Conservation (phyloP, 164 flowering plant genomes). For the Stephania yunnanensis region DNA sequence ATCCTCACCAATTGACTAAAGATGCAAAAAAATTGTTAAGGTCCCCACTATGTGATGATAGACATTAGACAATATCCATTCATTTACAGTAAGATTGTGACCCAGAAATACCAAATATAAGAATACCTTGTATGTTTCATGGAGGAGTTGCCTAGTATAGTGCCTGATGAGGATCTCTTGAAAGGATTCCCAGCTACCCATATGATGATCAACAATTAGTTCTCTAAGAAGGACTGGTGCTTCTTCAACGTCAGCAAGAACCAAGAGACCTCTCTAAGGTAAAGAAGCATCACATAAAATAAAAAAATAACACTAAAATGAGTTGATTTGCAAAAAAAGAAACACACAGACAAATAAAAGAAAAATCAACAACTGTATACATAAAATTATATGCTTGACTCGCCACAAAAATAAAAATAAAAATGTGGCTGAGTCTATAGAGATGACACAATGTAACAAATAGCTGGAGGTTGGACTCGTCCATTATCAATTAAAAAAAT, state of each 20-base stretch:
- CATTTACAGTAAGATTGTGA: not conserved
- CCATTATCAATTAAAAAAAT: too few species aligned
- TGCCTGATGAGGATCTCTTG: conserved; percentile 74
- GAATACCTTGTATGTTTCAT: conserved; percentile 92
- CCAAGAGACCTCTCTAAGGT: conserved; percentile 89
- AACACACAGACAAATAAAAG: not conserved
- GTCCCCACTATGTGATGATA: not conserved
- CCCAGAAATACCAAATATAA: not conserved
- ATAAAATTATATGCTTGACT: not conserved
- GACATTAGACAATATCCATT: not conserved
- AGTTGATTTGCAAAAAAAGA: not conserved
- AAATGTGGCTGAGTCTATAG: not conserved
- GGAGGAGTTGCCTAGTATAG: conserved; percentile 72
- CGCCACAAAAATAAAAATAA: not conserved
- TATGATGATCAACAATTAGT: conserved; percentile 64
- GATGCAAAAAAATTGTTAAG: not conserved
- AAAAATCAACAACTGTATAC: not conserved
- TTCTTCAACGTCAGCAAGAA: conserved; percentile 93
- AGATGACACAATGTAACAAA: not conserved
- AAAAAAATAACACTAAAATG: not conserved
- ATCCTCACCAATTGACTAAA: not conserved
- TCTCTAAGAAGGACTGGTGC: conserved; percentile 72
- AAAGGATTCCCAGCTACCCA: conserved; percentile 87
- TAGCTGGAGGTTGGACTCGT: too few species aligned
- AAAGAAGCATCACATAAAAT: not conserved